Base-by-base conservation (phyloP, 345 rosid genomes). In the Eucalyptus caleyi region DNA sequence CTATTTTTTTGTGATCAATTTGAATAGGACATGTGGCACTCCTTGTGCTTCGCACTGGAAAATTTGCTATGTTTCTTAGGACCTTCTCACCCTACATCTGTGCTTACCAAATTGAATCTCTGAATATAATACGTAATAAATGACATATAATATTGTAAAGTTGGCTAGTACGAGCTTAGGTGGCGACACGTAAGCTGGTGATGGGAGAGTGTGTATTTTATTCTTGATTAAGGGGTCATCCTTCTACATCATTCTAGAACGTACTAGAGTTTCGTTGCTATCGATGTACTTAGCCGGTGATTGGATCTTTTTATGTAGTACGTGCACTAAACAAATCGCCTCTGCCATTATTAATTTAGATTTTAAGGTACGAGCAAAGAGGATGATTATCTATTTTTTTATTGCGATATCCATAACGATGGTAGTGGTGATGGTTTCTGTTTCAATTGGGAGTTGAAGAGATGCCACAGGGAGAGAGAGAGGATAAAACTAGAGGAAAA, bases 81-180 rank as follows among this genome's bases (percentile, higher is more conserved):
- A 40, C 2, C 83, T 12, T 21, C 11, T 77, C 26, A 19, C 83
- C 30, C 4, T 40, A 77, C 47, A 21, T 6, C 7, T 37, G 47
- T 21, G 7, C 16, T 11, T 40, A 40, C 14, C 83, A 40, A 77
- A 77, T 77, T 21, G 47, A 11, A 37, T 37, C 27, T 72, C 2
- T 4, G 1, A 34, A 9, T 72, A 19, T 34, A 37, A 19, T 2
- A 11, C 5, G 2, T 3, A 10, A 11, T 37, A 5, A 23, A 10
- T 5, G 82, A 5, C 6, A 18, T 34, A 19, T 37, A 37, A 37
- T 37, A 77, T 77, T 21, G 1, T 3, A 77, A 77, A 37, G 44
- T 11, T 21, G 47, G 47, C 47, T 3, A 11, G 24, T 11, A 4
- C 45, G 1, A 37, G 16, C 27, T 21, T 13, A 21, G 47, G 83